These are phyloP conservation scores for Cinnamomum chago DNA, from an alignment of 164 flowering plant genomes.

Conservation along the genomic window DNA sequence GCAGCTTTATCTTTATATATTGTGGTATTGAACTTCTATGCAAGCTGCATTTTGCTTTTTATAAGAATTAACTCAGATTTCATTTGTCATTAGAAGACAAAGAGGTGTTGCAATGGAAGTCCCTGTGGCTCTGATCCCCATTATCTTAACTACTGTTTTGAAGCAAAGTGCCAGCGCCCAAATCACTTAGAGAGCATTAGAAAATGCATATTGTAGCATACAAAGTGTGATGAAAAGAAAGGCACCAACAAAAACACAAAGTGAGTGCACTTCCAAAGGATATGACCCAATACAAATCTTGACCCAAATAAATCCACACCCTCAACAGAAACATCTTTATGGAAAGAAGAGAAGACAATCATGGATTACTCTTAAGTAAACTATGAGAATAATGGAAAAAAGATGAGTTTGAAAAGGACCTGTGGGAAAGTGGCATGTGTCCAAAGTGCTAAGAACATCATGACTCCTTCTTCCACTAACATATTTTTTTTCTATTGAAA, in stretches of 20 bases:
- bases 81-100: background rate
- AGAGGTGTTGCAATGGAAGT: background rate
- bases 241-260: background rate
- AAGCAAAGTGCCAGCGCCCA: constrained; percentile 7
- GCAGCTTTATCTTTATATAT: no score
- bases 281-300: constrained; percentile 9
- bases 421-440: background rate
- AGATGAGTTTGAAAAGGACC: background rate
- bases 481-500: background rate
- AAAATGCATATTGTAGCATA: background rate
- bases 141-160: background rate
- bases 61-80: background rate
- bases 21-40: background rate
- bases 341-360: background rate
- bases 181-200: constrained; percentile 1
- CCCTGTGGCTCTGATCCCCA: constrained; percentile 1
- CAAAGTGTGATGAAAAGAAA: background rate
- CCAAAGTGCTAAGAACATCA: background rate
- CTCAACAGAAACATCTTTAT: background rate
- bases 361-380: background rate
- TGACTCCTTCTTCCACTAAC: background rate
- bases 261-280: constrained; percentile 10
- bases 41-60: background rate
- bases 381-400: background rate
- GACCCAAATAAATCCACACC: background rate